These are phyloP conservation scores for Citrullus colocynthis DNA, from an alignment of 306 rosid genomes.

Conservation along the genomic window DNA sequence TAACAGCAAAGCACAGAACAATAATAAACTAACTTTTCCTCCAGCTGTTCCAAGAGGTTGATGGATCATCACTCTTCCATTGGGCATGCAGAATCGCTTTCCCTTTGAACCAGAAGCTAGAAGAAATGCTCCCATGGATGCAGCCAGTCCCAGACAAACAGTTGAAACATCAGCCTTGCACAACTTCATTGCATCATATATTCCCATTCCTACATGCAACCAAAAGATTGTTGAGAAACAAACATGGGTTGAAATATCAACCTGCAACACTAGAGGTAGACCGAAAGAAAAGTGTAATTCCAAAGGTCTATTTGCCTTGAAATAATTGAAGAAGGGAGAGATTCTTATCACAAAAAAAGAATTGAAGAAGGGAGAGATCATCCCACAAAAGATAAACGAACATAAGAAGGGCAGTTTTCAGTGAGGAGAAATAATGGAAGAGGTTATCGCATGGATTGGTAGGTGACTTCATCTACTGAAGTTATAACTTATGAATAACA, in stretches of 20 bases:
- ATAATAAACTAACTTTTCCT: conserved; percentile 47
- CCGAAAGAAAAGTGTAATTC: neutral
- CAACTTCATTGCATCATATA: conserved; percentile 94
- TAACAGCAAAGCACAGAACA: neutral
- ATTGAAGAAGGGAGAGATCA: neutral
- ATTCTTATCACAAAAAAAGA: too few species aligned
- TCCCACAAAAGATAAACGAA: neutral
- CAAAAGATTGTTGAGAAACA: conserved; percentile 5
- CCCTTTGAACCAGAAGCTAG: conserved; percentile 87
- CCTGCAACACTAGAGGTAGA: neutral
- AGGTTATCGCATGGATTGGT: neutral
- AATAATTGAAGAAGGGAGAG: neutral
- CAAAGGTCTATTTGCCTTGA: neutral
- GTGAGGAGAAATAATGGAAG: neutral
- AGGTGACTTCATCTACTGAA: neutral
- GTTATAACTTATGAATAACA: neutral
- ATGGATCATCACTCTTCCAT: conserved; percentile 90
- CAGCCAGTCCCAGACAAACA: conserved; percentile 89
- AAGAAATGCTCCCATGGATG: conserved; percentile 95
- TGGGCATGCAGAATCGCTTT: conserved; percentile 97
- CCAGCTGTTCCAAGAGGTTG: conserved; percentile 81
- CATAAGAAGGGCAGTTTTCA: neutral
- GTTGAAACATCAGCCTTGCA: conserved; percentile 96
- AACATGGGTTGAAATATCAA: neutral
- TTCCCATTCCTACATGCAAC: conserved; percentile 69